Evolutionary conservation across 345 rosid genomes (phyloP), one percentile per base, ranked within the genome.

Genomic region (Populus davidiana): DNA sequence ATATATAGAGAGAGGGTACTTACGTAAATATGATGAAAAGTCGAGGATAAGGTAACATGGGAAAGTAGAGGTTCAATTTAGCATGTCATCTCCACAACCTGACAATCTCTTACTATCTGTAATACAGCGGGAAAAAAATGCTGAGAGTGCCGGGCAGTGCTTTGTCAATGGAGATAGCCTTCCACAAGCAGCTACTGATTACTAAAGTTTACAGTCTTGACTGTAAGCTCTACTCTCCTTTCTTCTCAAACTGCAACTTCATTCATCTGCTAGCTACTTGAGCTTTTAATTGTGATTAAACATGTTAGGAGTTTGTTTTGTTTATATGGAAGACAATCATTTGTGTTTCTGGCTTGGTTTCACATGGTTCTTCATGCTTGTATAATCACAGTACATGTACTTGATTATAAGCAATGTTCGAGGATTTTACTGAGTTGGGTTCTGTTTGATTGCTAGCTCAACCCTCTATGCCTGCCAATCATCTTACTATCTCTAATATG

Each of bases 151-250:
- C 82, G 29, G 43, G 73, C 63, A 79, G 56, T 63, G 66, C 54
- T n/a, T 64, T 74, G 75, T 73, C 85, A 71, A 71, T 75, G 81
- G 67, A 62, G 47, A 39, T 16, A 67, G 11, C 39, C 52, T 50
- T 71, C 69, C 74, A 76, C 35, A 89, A 72, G 41, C n/a, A 38
- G 6, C 47, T 81, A 33, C 72, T 78, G 68, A 80, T 59, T 75
- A 70, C 29, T 20, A 79, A 77, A 73, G 4, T 73, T 67, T 77
- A 54, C 47, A 76, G 56, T 67, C 72, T 82, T 72, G 61, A 69
- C 11, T 79, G 92, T 88, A 91, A 88, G 87, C 80, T 81, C 69
- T 52, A 11, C 47, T 72, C 41, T 33, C 41, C 41, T 72, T 21
- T 31, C 33, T 35, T 54, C 6, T 66, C 47, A 43, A 43, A 43